phyloP scores from a whole-genome alignment of 352 stramenopile species.

The Globisporangium acanthophoron region DNA sequence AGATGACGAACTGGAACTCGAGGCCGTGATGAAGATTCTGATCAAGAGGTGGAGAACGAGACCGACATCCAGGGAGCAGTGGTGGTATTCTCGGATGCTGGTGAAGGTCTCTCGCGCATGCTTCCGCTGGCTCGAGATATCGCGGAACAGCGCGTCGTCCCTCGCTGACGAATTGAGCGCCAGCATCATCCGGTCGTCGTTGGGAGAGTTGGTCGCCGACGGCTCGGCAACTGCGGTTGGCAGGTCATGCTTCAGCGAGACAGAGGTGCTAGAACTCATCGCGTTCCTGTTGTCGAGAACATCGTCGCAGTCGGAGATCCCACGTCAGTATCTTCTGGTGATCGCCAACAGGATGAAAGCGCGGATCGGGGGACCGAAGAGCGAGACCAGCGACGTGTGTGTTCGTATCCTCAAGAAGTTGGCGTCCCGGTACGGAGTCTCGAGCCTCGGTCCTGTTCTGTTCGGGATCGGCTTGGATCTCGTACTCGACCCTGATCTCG shows the following conservation, averaged over 20 bases:
- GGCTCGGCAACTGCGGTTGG: neutral
- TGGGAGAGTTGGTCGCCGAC: neutral
- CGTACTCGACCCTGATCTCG: constrained; percentile 11
- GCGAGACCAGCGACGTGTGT: constrained; percentile 6
- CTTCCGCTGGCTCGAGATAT: constrained; percentile 4
- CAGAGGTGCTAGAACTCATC: constrained; percentile 8
- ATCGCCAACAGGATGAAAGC: constrained; percentile 8
- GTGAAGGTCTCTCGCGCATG: constrained; percentile 15
- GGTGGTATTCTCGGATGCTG: constrained; percentile 10
- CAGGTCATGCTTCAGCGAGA: neutral
- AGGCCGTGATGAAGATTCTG: constrained; percentile 5
- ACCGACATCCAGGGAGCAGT: neutral
- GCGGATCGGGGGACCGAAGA: neutral
- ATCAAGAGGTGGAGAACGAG: constrained; percentile 1
- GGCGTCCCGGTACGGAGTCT: constrained; percentile 1
- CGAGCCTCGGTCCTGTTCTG: constrained; percentile 3
- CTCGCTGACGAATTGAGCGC: constrained; percentile 9
- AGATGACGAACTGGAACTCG: neutral
- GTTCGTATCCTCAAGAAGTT: constrained; percentile 9
- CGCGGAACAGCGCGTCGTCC: neutral
- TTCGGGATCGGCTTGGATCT: constrained; percentile 14
- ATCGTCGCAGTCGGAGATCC: neutral
- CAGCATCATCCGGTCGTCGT: constrained; percentile 3
- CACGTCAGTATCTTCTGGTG: neutral
- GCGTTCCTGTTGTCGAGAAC: constrained; percentile 5